Evolutionary conservation across 2,329 filamentous ascomycete genomes (phyloP), one percentile per base, ranked within the genome.

Genomic region (Exophiala calicioides): DNA sequence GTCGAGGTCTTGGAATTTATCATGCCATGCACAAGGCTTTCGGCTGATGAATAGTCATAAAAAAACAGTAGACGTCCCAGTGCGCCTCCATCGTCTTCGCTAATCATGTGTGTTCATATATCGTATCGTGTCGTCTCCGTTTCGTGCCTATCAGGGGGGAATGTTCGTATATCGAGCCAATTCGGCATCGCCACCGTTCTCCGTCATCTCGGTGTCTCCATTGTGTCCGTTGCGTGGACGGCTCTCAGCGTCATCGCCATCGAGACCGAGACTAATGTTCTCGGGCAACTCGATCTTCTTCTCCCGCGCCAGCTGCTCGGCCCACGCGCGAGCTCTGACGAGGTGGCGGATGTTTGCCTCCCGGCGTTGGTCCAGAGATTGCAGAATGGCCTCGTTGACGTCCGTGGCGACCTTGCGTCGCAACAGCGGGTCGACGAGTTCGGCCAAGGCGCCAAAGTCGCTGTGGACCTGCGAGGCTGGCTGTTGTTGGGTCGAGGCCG

Each of bases 321-420:
- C 85, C 89, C 91, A 98, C 1, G 85, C 82, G 46, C 91, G 81
- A 63, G 95, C 78, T 61, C 85, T 84, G 30, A 95, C 83, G 3
- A 98, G 75, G 55, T 86, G 81, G 45, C 86, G 80, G 55, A 98
- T 88, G 19, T 88, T 86, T 9, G 90, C 86, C 65, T 95, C 88
- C 52, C 85, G 81, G 52, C 83, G 78, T 57, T 82, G 76, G 16
- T 85, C 84, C 63, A 90, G 85, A 39, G 79, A 82, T 45, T 80
- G 75, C 19, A 97, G 72, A 42, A 98, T 89, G 8, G 90, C 88
- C 67, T 90, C 84, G 64, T 98, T 98, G 43, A 98, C 93, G 58
- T 80, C 79, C 52, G 84, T 84, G 3, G 93, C 93, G n/a, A 96
- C 90, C 32, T 85, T 81, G 57, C 84, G 82, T 52, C 93, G 83